These are phyloP conservation scores for Gossypium mustelinum DNA, from an alignment of 345 rosid genomes.

Conservation along the genomic window DNA sequence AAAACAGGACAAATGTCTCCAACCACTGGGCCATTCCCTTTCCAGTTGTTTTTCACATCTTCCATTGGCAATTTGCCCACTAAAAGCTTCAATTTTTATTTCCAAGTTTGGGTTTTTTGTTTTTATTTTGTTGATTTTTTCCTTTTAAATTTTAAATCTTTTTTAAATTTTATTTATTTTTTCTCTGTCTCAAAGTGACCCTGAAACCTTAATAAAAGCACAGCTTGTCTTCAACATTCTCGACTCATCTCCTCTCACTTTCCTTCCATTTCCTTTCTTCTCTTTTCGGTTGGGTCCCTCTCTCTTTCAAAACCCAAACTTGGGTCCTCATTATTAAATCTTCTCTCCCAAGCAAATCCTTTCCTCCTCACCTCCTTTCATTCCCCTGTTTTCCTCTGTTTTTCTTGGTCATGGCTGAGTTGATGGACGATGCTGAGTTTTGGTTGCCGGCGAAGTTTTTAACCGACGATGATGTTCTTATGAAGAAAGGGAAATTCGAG, in stretches of 20 bases:
- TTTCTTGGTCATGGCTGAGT: slow-evolving; percentile 37
- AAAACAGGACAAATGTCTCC: slow-evolving; percentile 28
- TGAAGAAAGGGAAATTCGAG: slow-evolving; percentile 17
- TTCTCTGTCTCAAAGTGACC: slow-evolving; percentile 37
- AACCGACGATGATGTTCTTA: slow-evolving; percentile 20
- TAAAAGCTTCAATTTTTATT: neutral
- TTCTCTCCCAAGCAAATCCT: slow-evolving; percentile 4
- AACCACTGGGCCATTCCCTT: slow-evolving; percentile 25
- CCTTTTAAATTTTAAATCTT: neutral
- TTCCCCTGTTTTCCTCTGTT: neutral
- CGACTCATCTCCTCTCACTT: slow-evolving; percentile 1
- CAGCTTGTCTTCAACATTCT: slow-evolving; percentile 47
- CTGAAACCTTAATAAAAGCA: slow-evolving; percentile 59
- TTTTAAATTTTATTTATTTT: slow-evolving; percentile 7
- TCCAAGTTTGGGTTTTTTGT: neutral
- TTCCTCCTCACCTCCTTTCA: neutral
- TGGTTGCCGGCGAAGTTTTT: slow-evolving; percentile 40
- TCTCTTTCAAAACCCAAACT: slow-evolving; percentile 9
- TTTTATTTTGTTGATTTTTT: slow-evolving; percentile 1
- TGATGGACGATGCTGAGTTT: slow-evolving; percentile 31
- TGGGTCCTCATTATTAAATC: slow-evolving; percentile 24
- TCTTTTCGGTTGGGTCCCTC: slow-evolving; percentile 34
- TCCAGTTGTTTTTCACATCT: slow-evolving; percentile 20
- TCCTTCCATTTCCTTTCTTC: neutral
- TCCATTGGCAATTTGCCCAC: neutral